These are phyloP conservation scores for Gossypium longicalyx DNA, from an alignment of 345 rosid genomes.

Conservation along the genomic window DNA sequence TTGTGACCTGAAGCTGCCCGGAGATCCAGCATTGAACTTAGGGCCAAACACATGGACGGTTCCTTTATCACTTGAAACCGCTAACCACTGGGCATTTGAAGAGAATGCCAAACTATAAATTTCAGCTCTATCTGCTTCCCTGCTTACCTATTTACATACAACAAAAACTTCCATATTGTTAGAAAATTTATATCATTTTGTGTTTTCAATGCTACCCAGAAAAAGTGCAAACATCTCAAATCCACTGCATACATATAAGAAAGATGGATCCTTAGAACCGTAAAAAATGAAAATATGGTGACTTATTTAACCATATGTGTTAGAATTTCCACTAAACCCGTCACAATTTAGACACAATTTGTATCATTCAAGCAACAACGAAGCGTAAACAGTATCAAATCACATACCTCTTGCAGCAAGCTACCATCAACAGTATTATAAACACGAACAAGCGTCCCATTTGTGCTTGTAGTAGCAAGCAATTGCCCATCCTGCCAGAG, in stretches of 20 bases:
- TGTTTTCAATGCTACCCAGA: neutral
- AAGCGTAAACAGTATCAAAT: neutral
- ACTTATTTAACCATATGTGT: no score
- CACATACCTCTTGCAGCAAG: constrained; percentile 72
- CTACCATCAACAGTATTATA: constrained; percentile 74
- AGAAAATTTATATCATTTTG: neutral
- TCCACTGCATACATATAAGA: no score
- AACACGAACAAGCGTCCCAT: constrained; percentile 79
- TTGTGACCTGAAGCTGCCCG: constrained; percentile 38
- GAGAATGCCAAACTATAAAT: constrained; percentile 93
- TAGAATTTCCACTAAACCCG: no score
- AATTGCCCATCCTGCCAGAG: constrained; percentile 75
- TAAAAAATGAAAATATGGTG: no score
- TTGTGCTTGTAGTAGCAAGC: constrained; percentile 83
- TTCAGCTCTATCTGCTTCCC: constrained; percentile 98
- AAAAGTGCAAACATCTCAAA: no score
- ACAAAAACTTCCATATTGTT: neutral
- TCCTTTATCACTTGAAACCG: constrained; percentile 97
- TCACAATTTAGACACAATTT: no score
- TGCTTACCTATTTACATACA: constrained; percentile 56
- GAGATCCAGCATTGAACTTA: constrained; percentile 55
- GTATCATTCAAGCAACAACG: no score
- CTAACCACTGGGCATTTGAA: constrained; percentile 73
- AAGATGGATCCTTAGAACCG: no score
- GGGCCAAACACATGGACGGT: constrained; percentile 91